Evolutionary conservation across 169 alveolate species (phyloP), one percentile per base, ranked within the genome.

Genomic region (Amoebophrya sp.): DNA sequence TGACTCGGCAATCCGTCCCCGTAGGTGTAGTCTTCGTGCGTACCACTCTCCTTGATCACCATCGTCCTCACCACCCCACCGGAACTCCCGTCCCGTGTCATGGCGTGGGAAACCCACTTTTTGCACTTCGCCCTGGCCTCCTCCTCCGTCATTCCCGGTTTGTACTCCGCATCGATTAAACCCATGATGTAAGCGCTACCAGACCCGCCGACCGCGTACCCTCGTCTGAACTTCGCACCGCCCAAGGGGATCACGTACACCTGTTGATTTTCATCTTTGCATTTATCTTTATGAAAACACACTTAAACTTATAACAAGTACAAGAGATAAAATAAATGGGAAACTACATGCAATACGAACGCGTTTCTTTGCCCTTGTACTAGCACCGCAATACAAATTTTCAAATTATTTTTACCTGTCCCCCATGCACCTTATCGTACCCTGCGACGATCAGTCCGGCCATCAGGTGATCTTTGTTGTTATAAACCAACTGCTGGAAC

Each of bases 391-490:
- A n/a, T n/a, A n/a, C n/a, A n/a, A n/a, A n/a, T n/a, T n/a, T n/a
- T n/a, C n/a, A n/a, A n/a, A n/a, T n/a, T n/a, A 18, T 47, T 25
- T 66, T 1, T 95, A 55, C 96, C 96, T 77, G 97, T 95, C 92
- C 92, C 0, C 95, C 95, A 40, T 94, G 95, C 40, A 92, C 94
- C 89, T 94, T 93, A 92, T 97, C 99, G 92, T 94, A 95, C 35
- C 99, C 99, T 2, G 97, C 99, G 88, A 98, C 95, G 38, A 98
- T 97, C 39, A 97, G 95, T 32, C 97, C 98, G 7, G 98, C 97
- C 33, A 95, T 93, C 40, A 97, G 94, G 90, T 92, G 91, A 90
- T 97, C 97, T 91, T 97, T 95, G 94, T 97, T 95, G 90, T 96
- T 96, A 94, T 97, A 97, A 40, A 95, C 93, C 35, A 97, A 89